These are phyloP conservation scores for Septoria petroselini DNA, from an alignment of 2,329 filamentous ascomycete genomes.

Conservation along the genomic window DNA sequence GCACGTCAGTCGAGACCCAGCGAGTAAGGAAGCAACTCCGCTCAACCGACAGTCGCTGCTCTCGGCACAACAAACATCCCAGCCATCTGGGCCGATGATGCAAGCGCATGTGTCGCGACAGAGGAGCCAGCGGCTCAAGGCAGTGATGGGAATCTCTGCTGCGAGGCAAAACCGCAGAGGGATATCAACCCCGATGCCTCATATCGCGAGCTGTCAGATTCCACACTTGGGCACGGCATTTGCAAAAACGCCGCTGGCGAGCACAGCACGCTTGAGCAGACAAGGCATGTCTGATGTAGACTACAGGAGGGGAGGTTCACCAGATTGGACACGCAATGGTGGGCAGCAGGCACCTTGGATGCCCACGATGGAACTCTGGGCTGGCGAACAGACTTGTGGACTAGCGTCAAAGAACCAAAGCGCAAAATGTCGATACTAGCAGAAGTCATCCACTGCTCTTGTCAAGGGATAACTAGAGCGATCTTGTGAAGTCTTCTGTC, in stretches of 20 bases:
- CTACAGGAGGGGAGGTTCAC: constrained; percentile 5
- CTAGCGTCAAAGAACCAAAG: too few species aligned
- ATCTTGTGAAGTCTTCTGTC: too few species aligned
- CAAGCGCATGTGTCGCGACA: constrained; percentile 2
- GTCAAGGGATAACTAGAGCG: too few species aligned
- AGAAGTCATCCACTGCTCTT: too few species aligned
- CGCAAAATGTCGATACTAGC: too few species aligned
- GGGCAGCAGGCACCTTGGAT: too few species aligned
- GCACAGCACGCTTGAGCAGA: not conserved
- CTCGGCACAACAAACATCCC: not conserved
- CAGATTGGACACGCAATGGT: not conserved
- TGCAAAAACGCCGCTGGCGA: not conserved
- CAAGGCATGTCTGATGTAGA: not conserved
- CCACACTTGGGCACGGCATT: too few species aligned
- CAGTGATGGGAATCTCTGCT: too few species aligned
- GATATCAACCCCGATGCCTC: constrained; percentile 16
- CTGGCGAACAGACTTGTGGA: too few species aligned
- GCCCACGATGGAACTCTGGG: too few species aligned
- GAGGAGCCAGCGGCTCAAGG: not conserved
- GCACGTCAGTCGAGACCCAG: not conserved
- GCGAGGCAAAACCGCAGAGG: not conserved
- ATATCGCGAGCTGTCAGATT: constrained; percentile 1
- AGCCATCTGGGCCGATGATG: not conserved
- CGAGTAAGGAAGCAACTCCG: not conserved
- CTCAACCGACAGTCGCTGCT: not conserved